Evolutionary conservation across 352 stramenopile genomes (phyloP).

Genomic region (Plasmopara muralis): DNA sequence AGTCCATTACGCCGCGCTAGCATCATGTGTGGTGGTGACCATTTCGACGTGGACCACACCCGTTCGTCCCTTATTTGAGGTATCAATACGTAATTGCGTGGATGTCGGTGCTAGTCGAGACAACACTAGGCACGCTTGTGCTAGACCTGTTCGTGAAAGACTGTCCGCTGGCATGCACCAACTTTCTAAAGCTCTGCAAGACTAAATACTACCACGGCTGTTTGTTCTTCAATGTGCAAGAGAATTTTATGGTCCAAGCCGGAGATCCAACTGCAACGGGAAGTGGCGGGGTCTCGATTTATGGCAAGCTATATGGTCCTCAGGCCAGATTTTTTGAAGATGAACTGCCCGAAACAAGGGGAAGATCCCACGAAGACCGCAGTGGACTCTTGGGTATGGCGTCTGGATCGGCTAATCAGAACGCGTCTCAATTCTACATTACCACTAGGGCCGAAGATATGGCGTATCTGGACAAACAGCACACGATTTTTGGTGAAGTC

Average conservation of each 20-base stretch:
- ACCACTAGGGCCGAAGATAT: constrained; percentile 89
- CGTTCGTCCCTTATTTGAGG: background rate
- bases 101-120: constrained; percentile 89
- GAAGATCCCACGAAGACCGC: constrained; percentile 44
- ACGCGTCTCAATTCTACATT: constrained; percentile 96
- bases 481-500: constrained; percentile 90
- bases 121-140: constrained; percentile 85
- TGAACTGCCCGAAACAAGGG: constrained; percentile 38
- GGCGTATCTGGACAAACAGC: constrained; percentile 86
- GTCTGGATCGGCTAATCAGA: constrained; percentile 65
- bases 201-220: constrained; percentile 91
- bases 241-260: constrained; percentile 92
- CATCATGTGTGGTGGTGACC: constrained; percentile 8
- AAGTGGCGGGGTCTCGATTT: constrained; percentile 91
- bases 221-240: constrained; percentile 95
- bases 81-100: background rate
- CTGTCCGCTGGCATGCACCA: constrained; percentile 76
- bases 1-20: constrained; percentile 8
- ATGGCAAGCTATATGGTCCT: constrained; percentile 88
- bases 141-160: constrained; percentile 88
- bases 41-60: constrained; percentile 1
- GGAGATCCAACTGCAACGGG: constrained; percentile 91
- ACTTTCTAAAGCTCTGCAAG: constrained; percentile 96
- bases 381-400: constrained; percentile 81
- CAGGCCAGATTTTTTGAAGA: constrained; percentile 76